Evolutionary conservation across 2,329 filamentous ascomycete species (phyloP).

Genomic region (Graphilbum fragrans): DNA sequence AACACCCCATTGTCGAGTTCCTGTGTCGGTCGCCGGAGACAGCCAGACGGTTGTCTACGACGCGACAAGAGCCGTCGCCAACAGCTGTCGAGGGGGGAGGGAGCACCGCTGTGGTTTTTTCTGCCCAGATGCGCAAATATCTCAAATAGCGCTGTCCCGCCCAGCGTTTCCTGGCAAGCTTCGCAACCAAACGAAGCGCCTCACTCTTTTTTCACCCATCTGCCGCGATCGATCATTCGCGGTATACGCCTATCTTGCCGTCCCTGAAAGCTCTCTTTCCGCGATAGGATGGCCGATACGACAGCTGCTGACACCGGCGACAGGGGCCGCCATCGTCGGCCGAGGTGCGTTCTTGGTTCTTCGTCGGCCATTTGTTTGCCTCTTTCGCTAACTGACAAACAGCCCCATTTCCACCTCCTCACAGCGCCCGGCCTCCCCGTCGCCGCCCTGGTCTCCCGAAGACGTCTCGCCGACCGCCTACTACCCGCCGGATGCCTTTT

Average conservation of each 20-base stretch:
- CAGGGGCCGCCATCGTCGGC: neutral
- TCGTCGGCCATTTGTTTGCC: neutral
- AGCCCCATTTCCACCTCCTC: neutral
- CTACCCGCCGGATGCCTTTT: conserved; percentile 16
- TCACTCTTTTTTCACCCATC: too few relatives aligned
- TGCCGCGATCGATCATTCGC: too few relatives aligned
- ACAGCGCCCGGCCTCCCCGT: neutral
- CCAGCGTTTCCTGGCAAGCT: too few relatives aligned
- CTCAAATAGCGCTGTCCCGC: too few relatives aligned
- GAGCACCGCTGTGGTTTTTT: too few relatives aligned
- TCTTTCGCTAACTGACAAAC: neutral
- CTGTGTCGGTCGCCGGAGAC: neutral
- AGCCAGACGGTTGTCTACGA: neutral
- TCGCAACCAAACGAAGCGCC: too few relatives aligned
- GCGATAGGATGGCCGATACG: too few relatives aligned
- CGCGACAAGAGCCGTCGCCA: too few relatives aligned
- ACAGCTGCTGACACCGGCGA: neutral
- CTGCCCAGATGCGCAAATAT: too few relatives aligned
- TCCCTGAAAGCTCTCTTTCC: too few relatives aligned
- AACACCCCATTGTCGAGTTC: neutral
- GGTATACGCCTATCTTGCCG: too few relatives aligned
- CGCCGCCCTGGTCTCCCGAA: neutral
- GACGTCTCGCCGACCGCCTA: conserved; percentile 9
- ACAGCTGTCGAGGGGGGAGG: too few relatives aligned
- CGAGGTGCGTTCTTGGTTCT: neutral